Evolutionary conservation across 768 basidiomycete genomes (phyloP), one percentile per base, ranked within the genome.

Genomic region (Paxillus rubicundulus): DNA sequence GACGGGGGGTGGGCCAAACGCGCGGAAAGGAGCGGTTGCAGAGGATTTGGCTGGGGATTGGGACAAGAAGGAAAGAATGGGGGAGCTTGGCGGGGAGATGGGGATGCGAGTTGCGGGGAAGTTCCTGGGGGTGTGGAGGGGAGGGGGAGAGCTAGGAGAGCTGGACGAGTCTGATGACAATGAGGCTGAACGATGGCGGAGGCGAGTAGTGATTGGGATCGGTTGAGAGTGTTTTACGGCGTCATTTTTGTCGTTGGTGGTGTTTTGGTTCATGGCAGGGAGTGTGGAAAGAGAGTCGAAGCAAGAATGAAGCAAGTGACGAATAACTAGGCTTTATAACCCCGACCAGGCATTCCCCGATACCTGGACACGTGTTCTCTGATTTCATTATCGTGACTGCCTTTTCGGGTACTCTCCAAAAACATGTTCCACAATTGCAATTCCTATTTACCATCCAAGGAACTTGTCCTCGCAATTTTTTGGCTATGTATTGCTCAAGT

Each of bases 21-120:
- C 66, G 4, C 81, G 80, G 74, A 85, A 85, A 18, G 86, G 85
- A 63, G 85, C 84, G 8, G 82, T 81, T 4, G 75, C 66, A 13
- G 73, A 69, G 0, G 74, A 60, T 60, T 82, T 84, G 13, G 82
- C 42, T 9, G 86, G 82, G 2, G 84, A 81, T 57, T 85, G 82
- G 45, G 67, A 67, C 38, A 89, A 66, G 68, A 87, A 85, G 65
- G 86, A 84, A 45, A 90, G 69, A 49, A 89, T 85, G 42, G 89
- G 89, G 4, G 88, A 88, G 5, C 76, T 77, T 7, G 81, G 78
- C 6, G 86, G 80, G 4, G 84, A 82, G 9, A 77, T 63, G 7
- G 75, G 71, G 43, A 82, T 61, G 41, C 74, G 75, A 3, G 79
- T 74, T 2, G 73, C 70, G 10, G 66, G 57, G 2, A 70, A 56